Base-by-base conservation (phyloP, 306 rosid species). In the Trifolium pratense region DNA sequence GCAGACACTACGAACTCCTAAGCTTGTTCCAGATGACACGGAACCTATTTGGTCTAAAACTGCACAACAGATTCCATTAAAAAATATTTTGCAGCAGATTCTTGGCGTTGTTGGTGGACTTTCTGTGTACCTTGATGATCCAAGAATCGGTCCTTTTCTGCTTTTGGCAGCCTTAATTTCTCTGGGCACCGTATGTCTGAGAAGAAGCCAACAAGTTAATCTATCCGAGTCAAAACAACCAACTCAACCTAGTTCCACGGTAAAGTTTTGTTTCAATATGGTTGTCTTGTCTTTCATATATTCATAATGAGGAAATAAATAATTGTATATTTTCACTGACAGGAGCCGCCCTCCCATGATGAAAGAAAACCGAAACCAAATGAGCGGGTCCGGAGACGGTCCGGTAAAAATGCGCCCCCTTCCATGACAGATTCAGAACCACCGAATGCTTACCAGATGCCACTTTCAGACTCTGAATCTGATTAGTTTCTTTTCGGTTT, bases 131-230 rank as follows among this genome's bases (percentile, higher is more conserved):
- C 71, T 78, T 13, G 87, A 79, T 17, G 99, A 94, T 80, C 99
- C 99, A 36, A 88, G 97, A 81, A 72, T 89, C 63, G 99, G 97
- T 80, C 97, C 97, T 3, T 63, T 69, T 69, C 78, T 94, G 80
- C 96, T 94, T 83, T 87, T 94, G 61, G 92, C 82, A 20, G 92
- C 97, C 49, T 82, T 94, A 57, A 56, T 87, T 83, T 87, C 96
- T 75, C 74, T 91, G 9, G 96, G 91, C 60, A 65, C 86, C 72
- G 87, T 85, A 61, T 91, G 97, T 96, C 81, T 94, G 72, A 78
- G 83, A 67, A 85, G 92, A 71, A 86, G 86, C 82, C 99, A 84
- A 81, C 85, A 76, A 71, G 78, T 70, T 78, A 76, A 26, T 42
- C 55, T 53, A 53, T 55, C 86, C 42, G 70, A 63, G 63, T 25